Conservation (phyloP, 2,329 filamentous ascomycete genomes). For the Aureobasidium sp. region DNA sequence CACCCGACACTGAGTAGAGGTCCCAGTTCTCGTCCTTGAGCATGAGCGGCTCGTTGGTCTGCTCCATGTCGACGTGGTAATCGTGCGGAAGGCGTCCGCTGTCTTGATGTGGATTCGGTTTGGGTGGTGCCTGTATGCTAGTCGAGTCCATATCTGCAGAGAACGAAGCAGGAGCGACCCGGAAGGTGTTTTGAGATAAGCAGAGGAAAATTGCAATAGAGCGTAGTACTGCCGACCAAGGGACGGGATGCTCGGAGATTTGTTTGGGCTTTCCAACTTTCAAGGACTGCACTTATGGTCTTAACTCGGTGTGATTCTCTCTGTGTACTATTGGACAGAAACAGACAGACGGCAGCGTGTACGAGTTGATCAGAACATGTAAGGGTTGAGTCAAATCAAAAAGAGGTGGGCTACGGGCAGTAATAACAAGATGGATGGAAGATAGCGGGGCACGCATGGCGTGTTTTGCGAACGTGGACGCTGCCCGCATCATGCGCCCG, state of each 20-base stretch:
- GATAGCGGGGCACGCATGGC: constrained; percentile 3
- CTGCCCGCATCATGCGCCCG: background rate
- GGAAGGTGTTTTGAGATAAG: background rate
- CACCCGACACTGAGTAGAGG: constrained; percentile 64
- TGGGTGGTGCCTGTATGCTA: background rate
- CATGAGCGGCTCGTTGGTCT: constrained; percentile 25
- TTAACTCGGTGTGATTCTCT: background rate
- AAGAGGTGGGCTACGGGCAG: background rate
- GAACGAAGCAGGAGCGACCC: background rate
- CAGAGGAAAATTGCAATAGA: background rate
- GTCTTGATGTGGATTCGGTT: constrained; percentile 15
- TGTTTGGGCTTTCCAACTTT: background rate
- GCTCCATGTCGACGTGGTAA: background rate
- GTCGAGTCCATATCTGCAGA: background rate
- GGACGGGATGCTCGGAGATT: background rate
- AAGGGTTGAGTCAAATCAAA: background rate
- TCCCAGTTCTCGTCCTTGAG: constrained; percentile 46
- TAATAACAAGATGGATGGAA: background rate
- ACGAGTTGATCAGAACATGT: background rate
- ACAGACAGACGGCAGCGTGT: background rate
- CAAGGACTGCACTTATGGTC: background rate
- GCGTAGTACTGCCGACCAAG: background rate
- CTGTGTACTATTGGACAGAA: background rate
- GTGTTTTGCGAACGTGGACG: background rate
- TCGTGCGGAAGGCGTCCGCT: constrained; percentile 15